phyloP scores from a whole-genome alignment of 2,329 filamentous ascomycete genomes.

The Penicillium fuscoglaucum region DNA sequence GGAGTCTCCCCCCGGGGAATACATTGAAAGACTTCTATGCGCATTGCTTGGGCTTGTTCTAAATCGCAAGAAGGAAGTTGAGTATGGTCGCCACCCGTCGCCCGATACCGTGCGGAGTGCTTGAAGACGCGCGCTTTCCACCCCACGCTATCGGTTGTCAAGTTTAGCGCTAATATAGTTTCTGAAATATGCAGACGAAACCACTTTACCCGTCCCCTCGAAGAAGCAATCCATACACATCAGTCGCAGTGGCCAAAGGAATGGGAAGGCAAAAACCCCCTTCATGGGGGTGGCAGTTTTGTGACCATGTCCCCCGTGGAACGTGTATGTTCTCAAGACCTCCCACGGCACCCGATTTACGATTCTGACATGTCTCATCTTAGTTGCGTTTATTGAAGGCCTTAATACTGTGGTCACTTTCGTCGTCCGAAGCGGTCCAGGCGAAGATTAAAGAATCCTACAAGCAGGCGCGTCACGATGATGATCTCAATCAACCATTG shows the following conservation, averaged over 20 bases:
- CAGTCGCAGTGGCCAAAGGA: conserved; percentile 81
- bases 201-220: conserved; percentile 88
- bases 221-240: conserved; percentile 85
- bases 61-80: conserved; percentile 97
- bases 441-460: conserved; percentile 81
- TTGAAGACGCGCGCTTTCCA: conserved; percentile 10
- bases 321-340: conserved; percentile 60
- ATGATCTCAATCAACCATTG: conserved; percentile 77
- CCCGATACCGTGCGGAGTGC: conserved; percentile 15
- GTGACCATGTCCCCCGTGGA: conserved; percentile 76
- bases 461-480: conserved; percentile 79
- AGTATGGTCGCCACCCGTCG: conserved; percentile 63
- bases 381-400: conserved; percentile 81
- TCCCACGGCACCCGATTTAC: background rate
- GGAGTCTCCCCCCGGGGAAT: conserved; percentile 74
- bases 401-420: conserved; percentile 83
- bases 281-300: conserved; percentile 79
- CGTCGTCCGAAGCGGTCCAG: conserved; percentile 81
- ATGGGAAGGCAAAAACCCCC: conserved; percentile 81
- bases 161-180: conserved; percentile 32
- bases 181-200: conserved; percentile 63
- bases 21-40: conserved; percentile 85
- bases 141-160: conserved; percentile 8
- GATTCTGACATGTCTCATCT: conserved; percentile 11
- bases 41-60: conserved; percentile 82